Evolutionary conservation across 2,329 filamentous ascomycete species (phyloP).

Genomic region (Aulographum hederae): DNA sequence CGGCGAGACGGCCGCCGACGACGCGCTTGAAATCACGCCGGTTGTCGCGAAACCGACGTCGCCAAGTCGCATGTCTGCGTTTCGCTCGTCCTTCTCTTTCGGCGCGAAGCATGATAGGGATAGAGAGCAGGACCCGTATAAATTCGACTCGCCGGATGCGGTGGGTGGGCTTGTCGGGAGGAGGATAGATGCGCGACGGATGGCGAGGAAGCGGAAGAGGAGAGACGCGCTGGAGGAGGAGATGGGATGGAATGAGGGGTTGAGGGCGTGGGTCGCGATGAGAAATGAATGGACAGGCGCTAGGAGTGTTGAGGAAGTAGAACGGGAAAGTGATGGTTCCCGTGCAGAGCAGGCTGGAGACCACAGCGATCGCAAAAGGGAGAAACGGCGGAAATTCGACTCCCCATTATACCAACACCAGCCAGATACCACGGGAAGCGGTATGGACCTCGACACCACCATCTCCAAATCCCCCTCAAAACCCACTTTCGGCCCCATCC

Average conservation of each 20-base stretch:
- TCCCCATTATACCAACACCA: background rate
- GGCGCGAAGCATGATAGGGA: no score
- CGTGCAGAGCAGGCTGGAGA: slow-evolving; percentile 1
- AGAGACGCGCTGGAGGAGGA: slow-evolving; percentile 20
- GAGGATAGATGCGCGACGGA: no score
- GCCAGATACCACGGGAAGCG: slow-evolving; percentile 1
- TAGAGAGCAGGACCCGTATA: slow-evolving; percentile 14
- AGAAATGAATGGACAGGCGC: slow-evolving; percentile 79
- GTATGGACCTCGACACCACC: no score
- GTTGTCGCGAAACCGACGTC: background rate
- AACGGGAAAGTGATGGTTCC: background rate
- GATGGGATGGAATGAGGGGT: slow-evolving; percentile 55
- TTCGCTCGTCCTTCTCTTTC: no score
- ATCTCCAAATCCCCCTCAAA: no score
- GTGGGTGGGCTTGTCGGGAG: slow-evolving; percentile 19
- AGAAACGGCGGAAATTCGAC: no score
- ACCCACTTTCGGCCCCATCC: no score
- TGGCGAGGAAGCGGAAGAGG: slow-evolving; percentile 18
- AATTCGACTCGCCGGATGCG: slow-evolving; percentile 26
- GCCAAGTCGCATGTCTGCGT: no score
- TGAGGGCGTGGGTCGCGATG: slow-evolving; percentile 60
- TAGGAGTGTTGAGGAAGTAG: no score
- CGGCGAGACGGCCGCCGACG: slow-evolving; percentile 9
- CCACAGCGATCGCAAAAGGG: background rate
- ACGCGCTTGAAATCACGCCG: slow-evolving; percentile 5